These are phyloP conservation scores for Gossypium arboreum DNA, from an alignment of 345 rosid species.

Conservation along the genomic window DNA sequence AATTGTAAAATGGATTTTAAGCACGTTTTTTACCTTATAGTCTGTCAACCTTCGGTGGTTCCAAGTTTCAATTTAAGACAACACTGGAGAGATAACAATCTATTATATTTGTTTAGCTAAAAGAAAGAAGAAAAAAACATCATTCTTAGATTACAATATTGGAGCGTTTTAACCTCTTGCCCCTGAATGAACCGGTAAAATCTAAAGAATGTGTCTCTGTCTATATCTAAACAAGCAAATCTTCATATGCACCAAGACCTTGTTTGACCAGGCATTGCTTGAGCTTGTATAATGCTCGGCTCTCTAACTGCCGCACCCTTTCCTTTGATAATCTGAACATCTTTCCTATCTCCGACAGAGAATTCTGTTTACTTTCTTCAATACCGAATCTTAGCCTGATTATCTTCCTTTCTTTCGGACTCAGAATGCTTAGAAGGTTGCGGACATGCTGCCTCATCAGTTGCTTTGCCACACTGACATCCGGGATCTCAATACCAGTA, in stretches of 20 bases:
- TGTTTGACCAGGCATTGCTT: conserved; percentile 55
- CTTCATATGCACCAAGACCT: conserved; percentile 55
- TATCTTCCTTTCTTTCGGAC: conserved; percentile 67
- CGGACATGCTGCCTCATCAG: conserved; percentile 66
- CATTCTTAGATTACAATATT: background rate
- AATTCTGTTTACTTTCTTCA: conserved; percentile 52
- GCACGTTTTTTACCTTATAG: no score
- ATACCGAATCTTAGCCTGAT: conserved; percentile 76
- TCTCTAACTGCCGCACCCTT: conserved; percentile 76
- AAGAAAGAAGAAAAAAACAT: no score
- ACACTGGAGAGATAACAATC: background rate
- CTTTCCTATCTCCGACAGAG: conserved; percentile 63
- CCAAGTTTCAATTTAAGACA: background rate
- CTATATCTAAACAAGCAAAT: conserved; percentile 46
- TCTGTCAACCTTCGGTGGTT: background rate
- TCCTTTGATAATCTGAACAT: conserved; percentile 64
- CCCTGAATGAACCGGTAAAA: background rate
- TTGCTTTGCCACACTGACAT: conserved; percentile 49
- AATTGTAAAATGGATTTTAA: no score
- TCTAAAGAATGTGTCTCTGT: background rate
- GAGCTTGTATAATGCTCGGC: conserved; percentile 67
- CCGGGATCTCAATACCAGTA: conserved; percentile 54
- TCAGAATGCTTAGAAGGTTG: conserved; percentile 51
- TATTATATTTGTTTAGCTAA: no score
- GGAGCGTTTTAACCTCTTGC: background rate